A percentile compares a stretch with the other conserved stretches of the same genome.
Evolutionary conservation across 805 yeast genomes (phyloP).

Genomic region (Pichia paraexigua): DNA sequence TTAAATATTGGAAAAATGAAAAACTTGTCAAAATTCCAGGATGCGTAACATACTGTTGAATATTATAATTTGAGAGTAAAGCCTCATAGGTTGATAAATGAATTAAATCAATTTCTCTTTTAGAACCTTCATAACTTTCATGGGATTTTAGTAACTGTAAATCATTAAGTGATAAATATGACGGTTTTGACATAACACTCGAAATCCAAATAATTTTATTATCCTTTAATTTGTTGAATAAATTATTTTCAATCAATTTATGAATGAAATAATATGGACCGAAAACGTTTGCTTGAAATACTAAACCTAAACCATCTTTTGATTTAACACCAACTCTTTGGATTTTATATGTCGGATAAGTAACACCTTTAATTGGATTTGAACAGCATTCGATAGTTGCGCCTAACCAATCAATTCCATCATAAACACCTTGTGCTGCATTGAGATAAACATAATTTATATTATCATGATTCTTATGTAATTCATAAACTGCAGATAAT

Average conservation of each 20-base stretch:
- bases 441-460: constrained; percentile 78
- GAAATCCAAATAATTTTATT: constrained; percentile 81
- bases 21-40: constrained; percentile 92
- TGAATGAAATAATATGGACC: constrained; percentile 86
- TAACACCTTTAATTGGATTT: constrained; percentile 75
- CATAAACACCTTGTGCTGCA: constrained; percentile 84
- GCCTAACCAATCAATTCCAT: constrained; percentile 78
- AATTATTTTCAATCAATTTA: constrained; percentile 42
- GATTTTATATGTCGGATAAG: constrained; percentile 77
- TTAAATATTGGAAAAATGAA: constrained; percentile 69
- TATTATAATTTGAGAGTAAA: constrained; percentile 40
- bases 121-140: constrained; percentile 86
- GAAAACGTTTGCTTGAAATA: constrained; percentile 94
- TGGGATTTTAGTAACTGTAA: constrained; percentile 56
- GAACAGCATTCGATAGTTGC: constrained; percentile 61
- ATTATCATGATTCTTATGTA: constrained; percentile 52
- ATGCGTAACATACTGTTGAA: constrained; percentile 72
- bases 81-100: constrained; percentile 62
- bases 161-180: constrained; percentile 66
- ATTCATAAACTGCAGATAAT: constrained; percentile 62
- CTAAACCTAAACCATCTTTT: constrained; percentile 72
- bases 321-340: constrained; percentile 75
- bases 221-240: constrained; percentile 33
- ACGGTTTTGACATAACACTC: constrained; percentile 72
- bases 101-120: constrained; percentile 73